Base-by-base conservation (phyloP, 495 filamentous ascomycete genomes). In the Articulospora tetracladia region DNA sequence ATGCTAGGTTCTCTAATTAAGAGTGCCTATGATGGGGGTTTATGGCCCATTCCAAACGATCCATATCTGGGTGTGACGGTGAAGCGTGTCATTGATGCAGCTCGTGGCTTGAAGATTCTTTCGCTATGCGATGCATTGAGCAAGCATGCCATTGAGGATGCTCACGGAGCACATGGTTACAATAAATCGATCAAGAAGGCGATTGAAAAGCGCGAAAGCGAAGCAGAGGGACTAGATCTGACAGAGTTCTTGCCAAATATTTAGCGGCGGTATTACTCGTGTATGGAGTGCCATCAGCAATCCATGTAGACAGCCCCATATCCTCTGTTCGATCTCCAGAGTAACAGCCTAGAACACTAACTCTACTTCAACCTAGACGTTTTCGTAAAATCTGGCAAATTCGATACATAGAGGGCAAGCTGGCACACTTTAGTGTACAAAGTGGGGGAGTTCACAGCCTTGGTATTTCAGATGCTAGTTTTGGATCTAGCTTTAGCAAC, bases 1-100 rank as follows among this genome's bases (percentile, higher is more conserved):
- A 1, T 63, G 12, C 57, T 68, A 8, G 66, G 62, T 10, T 62
- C 66, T 11, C 48, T 68, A 1, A 20, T 62, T 15, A 65, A 68
- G 30, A 47, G 24, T 28, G 53, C 44, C 13, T 12, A n/a, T 4
- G 27, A 20, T 7, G 34, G 52, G 17, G 49, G 53, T 3, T 58
- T 67, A 13, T 67, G 34, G 27, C 64, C 61, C 15, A 34, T 19
- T 8, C 60, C 58, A 24, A 10, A 34, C 8, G 22, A 57, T 28
- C 65, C 65, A 28, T 67, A 57, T 25, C 2, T 10, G 3, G 58
- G 50, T 17, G 11, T 58, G 0, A 49, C 41, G 23, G 41, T 61
- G 12, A 57, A 47, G 36, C 22, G 22, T 11, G 23, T 60, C 15
- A 36, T 48, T 17, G 10, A 15, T n/a, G 15, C 53, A 34, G 46